Percentiles rank a stretch among this genome's conserved stretches.
phyloP scores from a whole-genome alignment of 805 yeast species.

The Cyberlindnera americana region DNA sequence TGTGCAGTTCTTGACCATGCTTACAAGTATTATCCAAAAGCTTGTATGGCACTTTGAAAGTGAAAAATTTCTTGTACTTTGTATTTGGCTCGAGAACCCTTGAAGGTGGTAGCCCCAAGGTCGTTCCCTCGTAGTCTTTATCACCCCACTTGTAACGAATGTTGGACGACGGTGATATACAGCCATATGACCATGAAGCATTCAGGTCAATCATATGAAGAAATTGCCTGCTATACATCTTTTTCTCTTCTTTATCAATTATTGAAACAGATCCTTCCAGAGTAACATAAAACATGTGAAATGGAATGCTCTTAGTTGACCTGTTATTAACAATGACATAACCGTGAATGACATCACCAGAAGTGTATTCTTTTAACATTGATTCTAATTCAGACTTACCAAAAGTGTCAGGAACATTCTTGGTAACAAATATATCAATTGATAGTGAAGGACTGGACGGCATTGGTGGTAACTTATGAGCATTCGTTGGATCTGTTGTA shows the following conservation, averaged over 20 bases:
- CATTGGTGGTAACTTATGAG: slow-evolving; percentile 41
- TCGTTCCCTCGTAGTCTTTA: slow-evolving; percentile 43
- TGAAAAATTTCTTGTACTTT: slow-evolving; percentile 54
- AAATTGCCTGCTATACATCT: slow-evolving; percentile 42
- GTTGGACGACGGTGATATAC: slow-evolving; percentile 50
- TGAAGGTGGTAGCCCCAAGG: slow-evolving; percentile 47
- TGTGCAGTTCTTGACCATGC: slow-evolving; percentile 39
- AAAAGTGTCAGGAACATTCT: slow-evolving; percentile 45
- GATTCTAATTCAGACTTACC: slow-evolving; percentile 26
- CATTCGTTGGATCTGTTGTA: slow-evolving; percentile 25
- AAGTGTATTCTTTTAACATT: slow-evolving; percentile 52
- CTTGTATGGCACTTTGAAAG: slow-evolving; percentile 54
- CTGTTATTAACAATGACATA: slow-evolving; percentile 47
- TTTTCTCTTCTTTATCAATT: slow-evolving; percentile 31
- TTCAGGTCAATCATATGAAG: slow-evolving; percentile 58
- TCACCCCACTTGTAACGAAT: slow-evolving; percentile 38
- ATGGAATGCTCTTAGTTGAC: slow-evolving; percentile 44
- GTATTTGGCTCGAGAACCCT: slow-evolving; percentile 46
- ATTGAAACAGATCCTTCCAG: slow-evolving; percentile 40
- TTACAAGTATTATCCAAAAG: slow-evolving; percentile 51
- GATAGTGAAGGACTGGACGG: slow-evolving; percentile 36
- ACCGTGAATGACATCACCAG: slow-evolving; percentile 68
- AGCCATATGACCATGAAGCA: slow-evolving; percentile 51
- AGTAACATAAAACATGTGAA: slow-evolving; percentile 58
- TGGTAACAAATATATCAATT: slow-evolving; percentile 49